Evolutionary conservation across 2,329 filamentous ascomycete genomes (phyloP), one percentile per base, ranked within the genome.

Genomic region (Fusarium xyrophilum): DNA sequence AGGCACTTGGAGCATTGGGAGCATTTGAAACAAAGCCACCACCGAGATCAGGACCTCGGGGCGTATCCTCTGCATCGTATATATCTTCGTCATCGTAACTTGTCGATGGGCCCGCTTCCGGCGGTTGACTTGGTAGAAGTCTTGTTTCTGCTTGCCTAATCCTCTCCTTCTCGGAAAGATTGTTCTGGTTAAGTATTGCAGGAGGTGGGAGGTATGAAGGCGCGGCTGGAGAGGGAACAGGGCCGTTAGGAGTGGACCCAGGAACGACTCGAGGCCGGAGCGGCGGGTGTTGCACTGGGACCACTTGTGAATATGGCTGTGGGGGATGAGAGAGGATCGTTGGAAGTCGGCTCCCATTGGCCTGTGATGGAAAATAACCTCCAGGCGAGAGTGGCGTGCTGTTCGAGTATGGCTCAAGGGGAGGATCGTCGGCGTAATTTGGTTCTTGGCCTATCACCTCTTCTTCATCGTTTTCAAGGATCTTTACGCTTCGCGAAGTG

Each of bases 101-200:
- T 17, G 40, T 50, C 13, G 78, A 78, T 10, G 74, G 67, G 3
- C 72, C 69, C 9, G 79, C 72, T 12, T 64, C 70, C 3, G 74
- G 82, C 15, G 91, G 94, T 72, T 89, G 89, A 74, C 93, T 97
- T 4, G 95, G 95, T 25, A 97, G 79, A 8, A 97, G 81, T 47
- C 89, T 86, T 69, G 90, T 86, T 79, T 97, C 94, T 40, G 93
- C 93, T 61, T 88, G 87, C 47, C 90, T 87, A 61, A 96, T 80
- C 50, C 90, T 89, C 63, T 96, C 90, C 78, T 97, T 97, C 68
- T 98, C 96, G 15, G 90, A 88, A 33, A 93, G 80, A 7, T 82
- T 84, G 63, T 86, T 86, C 57, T 93, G 88, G 15, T 85, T 80
- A 14, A 83, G 81, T 21, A 89, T 71, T 32, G 86, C 81, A n/a